Percentiles rank a stretch among this genome's conserved stretches.
Evolutionary conservation across 192 early-diverging fungal genomes (phyloP).

Genomic region (Nowakowskiella sp.): DNA sequence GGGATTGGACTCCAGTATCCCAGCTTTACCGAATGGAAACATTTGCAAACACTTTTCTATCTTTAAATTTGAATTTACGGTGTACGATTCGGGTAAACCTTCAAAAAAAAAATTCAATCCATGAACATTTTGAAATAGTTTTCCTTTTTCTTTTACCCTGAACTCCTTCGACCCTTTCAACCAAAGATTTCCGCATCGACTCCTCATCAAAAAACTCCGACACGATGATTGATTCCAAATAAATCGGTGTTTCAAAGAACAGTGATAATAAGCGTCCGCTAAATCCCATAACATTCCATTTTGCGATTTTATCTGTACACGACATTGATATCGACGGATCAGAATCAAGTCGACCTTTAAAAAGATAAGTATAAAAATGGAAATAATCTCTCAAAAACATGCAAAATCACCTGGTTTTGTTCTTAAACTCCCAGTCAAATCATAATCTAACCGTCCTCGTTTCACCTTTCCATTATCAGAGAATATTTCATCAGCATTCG

Average conservation of each 20-base stretch:
- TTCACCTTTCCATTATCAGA: slow-evolving; percentile 7
- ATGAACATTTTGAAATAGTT: too few species aligned
- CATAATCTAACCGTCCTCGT: slow-evolving; percentile 56
- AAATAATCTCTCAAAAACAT: background rate
- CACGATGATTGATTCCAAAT: slow-evolving; percentile 53
- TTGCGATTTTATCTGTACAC: slow-evolving; percentile 84
- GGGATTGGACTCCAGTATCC: too few species aligned
- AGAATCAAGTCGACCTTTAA: slow-evolving; percentile 53
- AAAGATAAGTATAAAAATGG: background rate
- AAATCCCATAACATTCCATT: slow-evolving; percentile 77
- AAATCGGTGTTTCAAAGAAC: slow-evolving; percentile 56
- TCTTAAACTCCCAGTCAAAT: slow-evolving; percentile 50
- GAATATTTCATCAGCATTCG: too few species aligned
- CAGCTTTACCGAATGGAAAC: too few species aligned
- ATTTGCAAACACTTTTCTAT: too few species aligned
- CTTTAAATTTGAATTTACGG: too few species aligned
- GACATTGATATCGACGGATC: slow-evolving; percentile 68
- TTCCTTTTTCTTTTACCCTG: too few species aligned
- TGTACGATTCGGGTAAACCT: too few species aligned
- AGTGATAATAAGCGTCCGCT: slow-evolving; percentile 59
- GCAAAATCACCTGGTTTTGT: slow-evolving; percentile 57
- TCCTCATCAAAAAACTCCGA: slow-evolving; percentile 59
- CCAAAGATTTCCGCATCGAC: slow-evolving; percentile 60
- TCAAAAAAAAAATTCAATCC: too few species aligned
- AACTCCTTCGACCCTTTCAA: slow-evolving; percentile 34